A percentile compares a stretch with the other conserved stretches of the same genome.
Evolutionary conservation across 2,329 filamentous ascomycete genomes (phyloP).

Genomic region (Xylariales sp.): DNA sequence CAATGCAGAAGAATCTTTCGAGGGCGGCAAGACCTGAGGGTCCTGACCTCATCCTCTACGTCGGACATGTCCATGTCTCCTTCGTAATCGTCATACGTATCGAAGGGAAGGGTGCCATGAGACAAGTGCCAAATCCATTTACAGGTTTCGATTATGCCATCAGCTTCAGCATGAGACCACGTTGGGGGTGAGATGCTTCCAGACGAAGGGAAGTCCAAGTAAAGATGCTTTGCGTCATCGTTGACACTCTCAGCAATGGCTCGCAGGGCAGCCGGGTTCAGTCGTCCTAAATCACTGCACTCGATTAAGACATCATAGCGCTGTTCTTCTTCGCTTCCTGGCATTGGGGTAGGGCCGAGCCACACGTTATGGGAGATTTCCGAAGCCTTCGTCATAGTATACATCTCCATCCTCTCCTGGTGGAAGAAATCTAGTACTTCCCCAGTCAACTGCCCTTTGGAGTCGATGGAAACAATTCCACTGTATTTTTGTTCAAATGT

Average conservation of each 20-base stretch:
- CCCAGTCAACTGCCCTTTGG: constrained; percentile 66
- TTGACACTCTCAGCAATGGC: constrained; percentile 55
- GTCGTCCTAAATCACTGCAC: constrained; percentile 76
- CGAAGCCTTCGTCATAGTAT: constrained; percentile 81
- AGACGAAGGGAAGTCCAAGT: constrained; percentile 84
- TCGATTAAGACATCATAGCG: constrained; percentile 84
- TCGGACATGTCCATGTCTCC: constrained; percentile 39
- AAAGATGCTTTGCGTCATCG: constrained; percentile 31
- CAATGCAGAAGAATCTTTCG: constrained; percentile 86
- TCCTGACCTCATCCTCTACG: constrained; percentile 19
- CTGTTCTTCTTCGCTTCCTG: constrained; percentile 51
- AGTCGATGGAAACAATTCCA: constrained; percentile 71
- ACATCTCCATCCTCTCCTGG: constrained; percentile 90
- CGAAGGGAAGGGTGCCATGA: constrained; percentile 51
- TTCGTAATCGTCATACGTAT: constrained; percentile 26
- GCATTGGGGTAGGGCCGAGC: constrained; percentile 81
- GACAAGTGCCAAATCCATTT: constrained; percentile 86
- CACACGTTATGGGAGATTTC: constrained; percentile 89
- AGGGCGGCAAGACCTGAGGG: constrained; percentile 28
- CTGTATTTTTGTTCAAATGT: constrained; percentile 68
- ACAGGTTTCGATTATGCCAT: constrained; percentile 80
- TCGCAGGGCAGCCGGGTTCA: constrained; percentile 65
- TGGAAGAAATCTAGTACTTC: constrained; percentile 83
- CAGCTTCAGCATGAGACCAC: constrained; percentile 77
- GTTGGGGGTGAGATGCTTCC: constrained; percentile 86